Base-by-base conservation (phyloP, 2,329 filamentous ascomycete species). In the Colletotrichum sp. region DNA sequence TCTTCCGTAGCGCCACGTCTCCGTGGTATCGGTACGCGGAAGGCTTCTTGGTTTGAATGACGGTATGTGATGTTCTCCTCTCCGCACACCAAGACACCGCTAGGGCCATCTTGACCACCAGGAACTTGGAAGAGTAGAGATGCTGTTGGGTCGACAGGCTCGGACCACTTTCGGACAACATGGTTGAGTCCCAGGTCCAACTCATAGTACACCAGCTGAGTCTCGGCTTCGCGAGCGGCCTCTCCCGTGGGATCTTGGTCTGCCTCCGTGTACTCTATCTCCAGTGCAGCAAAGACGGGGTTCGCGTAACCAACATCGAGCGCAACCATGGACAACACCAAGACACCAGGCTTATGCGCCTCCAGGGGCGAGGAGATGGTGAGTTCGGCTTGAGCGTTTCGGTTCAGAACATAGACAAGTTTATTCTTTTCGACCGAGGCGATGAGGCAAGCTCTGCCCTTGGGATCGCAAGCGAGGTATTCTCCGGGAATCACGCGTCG, bases 371-470 rank as follows among this genome's bases (percentile, higher is more conserved):
- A 99, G 7, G 97, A 99, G 67, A 99, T 99, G 55, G 96, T 98
- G 81, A 99, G 92, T 84, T 98, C 95, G 21, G 96, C 96, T 85
- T 99, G 95, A 5, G 96, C 92, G 86, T 98, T 98, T 79, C 98
- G 94, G 85, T 99, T 99, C 80, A 99, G 90, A 81, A 99, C 96
- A 86, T 99, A 99, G 80, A 99, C 97, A 72, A 99, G 94, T 88
- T 99, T 99, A 88, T 99, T 99, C 91, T 99, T 99, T 87, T 99
- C 98, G 71, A 96, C 91, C 7, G 96, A 96, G 12, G 97, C 96
- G 77, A 99, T 95, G 83, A 99, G 90, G 83, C 96, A 98, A 71
- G 98, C 98, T 87, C 97, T 93, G 72, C 97, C 97, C 85, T 98
- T 98, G 32, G 97, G 97, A 82, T 99, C 97, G 68, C 95, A 95